A percentile compares a stretch with the other conserved stretches of the same genome.
Conservation (phyloP, 805 yeast genomes). For the Ogataea allantospora region DNA sequence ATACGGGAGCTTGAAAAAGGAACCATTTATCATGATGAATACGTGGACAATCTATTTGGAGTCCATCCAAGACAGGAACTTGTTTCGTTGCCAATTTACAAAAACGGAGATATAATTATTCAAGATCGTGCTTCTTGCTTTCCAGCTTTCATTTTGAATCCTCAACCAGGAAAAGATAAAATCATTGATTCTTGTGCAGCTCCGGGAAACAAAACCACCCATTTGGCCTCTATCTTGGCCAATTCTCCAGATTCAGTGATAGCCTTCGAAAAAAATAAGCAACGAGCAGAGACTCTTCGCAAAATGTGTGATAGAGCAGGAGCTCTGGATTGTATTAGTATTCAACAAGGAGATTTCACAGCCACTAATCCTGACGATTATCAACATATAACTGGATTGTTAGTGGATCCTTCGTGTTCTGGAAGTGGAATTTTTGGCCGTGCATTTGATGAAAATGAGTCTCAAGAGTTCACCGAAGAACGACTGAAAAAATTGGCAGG, state of each 20-base stretch:
- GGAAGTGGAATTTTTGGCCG: constrained; percentile 98
- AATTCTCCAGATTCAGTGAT: constrained; percentile 46
- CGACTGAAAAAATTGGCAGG: constrained; percentile 73
- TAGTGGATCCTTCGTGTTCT: constrained; percentile 96
- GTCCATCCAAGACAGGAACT: constrained; percentile 73
- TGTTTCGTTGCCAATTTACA: constrained; percentile 65
- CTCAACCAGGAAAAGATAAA: constrained; percentile 49
- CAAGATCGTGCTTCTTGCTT: constrained; percentile 98
- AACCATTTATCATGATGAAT: constrained; percentile 66
- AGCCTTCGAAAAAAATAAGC: constrained; percentile 86
- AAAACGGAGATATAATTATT: constrained; percentile 75
- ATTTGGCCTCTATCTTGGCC: constrained; percentile 65
- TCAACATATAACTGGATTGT: constrained; percentile 67
- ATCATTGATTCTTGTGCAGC: constrained; percentile 96
- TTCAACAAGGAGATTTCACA: constrained; percentile 61
- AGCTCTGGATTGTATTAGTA: constrained; percentile 43
- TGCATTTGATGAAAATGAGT: constrained; percentile 59
- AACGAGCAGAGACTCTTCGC: constrained; percentile 64
- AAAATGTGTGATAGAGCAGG: constrained; percentile 83
- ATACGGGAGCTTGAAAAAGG: constrained; percentile 48
- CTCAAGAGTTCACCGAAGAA: constrained; percentile 40
- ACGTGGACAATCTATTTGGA: constrained; percentile 77
- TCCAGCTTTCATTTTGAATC: constrained; percentile 81
- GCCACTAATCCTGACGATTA: constrained; percentile 55
- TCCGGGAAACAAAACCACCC: constrained; percentile 98